Percentiles rank a stretch among this genome's conserved stretches.
Evolutionary conservation across 345 rosid species (phyloP).

Genomic region (Eucalyptus curtisii): DNA sequence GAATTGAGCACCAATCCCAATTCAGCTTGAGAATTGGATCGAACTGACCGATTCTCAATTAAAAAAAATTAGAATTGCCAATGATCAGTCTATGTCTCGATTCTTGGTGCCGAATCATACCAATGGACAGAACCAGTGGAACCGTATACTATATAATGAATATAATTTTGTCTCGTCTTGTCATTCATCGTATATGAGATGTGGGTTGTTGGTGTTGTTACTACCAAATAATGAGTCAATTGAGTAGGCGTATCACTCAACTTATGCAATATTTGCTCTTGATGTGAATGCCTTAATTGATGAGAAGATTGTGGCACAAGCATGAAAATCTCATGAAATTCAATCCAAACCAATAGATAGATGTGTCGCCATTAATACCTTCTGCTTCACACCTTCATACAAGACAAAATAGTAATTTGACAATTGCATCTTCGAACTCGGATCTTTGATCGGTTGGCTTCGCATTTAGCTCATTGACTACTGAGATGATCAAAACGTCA

Average conservation of each 20-base stretch:
- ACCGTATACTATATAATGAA: fast-evolving
- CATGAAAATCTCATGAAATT: not conserved
- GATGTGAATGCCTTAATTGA: not conserved
- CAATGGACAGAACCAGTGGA: not conserved
- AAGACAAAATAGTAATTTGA: constrained; percentile 20
- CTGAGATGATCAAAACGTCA: constrained; percentile 50
- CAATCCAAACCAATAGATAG: not conserved
- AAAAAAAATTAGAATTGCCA: not conserved
- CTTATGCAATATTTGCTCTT: not conserved
- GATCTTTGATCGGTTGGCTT: constrained; percentile 8
- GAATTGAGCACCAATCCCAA: not conserved
- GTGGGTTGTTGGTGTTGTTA: not conserved
- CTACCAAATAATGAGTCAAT: not conserved
- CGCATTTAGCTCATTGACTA: constrained; percentile 14
- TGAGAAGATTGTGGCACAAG: not conserved
- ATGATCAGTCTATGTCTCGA: fast-evolving
- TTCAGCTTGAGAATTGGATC: not conserved
- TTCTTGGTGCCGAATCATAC: not conserved
- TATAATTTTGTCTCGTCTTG: not conserved
- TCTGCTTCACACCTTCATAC: not conserved
- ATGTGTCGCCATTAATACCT: not conserved
- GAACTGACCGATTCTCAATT: fast-evolving
- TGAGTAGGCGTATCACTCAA: not conserved
- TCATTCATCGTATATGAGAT: not conserved
- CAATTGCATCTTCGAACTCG: constrained; percentile 39